These are phyloP conservation scores for Gautieria morchelliformis DNA, from an alignment of 768 basidiomycete species.

Conservation along the genomic window DNA sequence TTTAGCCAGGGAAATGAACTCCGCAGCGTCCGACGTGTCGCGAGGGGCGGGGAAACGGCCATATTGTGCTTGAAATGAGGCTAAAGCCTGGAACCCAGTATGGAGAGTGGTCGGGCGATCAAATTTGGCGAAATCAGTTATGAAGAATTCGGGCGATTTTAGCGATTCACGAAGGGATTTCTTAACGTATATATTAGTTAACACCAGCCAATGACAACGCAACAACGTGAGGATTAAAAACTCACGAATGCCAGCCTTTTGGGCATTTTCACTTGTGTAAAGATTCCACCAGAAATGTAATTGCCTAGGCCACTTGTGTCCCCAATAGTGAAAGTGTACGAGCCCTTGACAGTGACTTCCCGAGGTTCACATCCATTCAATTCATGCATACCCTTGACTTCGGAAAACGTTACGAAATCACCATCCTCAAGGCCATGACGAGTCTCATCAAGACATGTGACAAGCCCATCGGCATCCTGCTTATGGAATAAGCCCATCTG, in stretches of 20 bases:
- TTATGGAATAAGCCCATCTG: background rate
- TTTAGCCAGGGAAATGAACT: conserved; percentile 69
- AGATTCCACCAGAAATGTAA: conserved; percentile 86
- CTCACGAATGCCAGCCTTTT: conserved; percentile 90
- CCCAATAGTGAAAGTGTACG: conserved; percentile 95
- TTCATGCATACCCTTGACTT: conserved; percentile 91
- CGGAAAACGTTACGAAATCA: conserved; percentile 92
- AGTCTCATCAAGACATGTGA: conserved; percentile 94
- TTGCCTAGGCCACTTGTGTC: conserved; percentile 71
- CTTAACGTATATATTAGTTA: conserved; percentile 30
- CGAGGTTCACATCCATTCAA: conserved; percentile 86
- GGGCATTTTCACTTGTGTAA: conserved; percentile 99
- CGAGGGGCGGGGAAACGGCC: conserved; percentile 73
- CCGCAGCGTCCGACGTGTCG: conserved; percentile 68
- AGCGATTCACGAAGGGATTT: conserved; percentile 89
- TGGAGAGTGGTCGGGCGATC: conserved; percentile 88
- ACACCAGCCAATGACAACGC: background rate
- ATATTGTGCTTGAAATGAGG: conserved; percentile 57
- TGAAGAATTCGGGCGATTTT: conserved; percentile 73
- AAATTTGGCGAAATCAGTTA: conserved; percentile 96
- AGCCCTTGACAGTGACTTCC: conserved; percentile 89
- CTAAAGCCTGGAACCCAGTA: conserved; percentile 89
- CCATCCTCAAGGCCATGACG: conserved; percentile 98
- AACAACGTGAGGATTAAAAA: conserved; percentile 9
- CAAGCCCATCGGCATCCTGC: conserved; percentile 78